Percentiles rank a stretch among this genome's conserved stretches.
Evolutionary conservation across 2,329 filamentous ascomycete species (phyloP).

Genomic region (Fusarium illudens): DNA sequence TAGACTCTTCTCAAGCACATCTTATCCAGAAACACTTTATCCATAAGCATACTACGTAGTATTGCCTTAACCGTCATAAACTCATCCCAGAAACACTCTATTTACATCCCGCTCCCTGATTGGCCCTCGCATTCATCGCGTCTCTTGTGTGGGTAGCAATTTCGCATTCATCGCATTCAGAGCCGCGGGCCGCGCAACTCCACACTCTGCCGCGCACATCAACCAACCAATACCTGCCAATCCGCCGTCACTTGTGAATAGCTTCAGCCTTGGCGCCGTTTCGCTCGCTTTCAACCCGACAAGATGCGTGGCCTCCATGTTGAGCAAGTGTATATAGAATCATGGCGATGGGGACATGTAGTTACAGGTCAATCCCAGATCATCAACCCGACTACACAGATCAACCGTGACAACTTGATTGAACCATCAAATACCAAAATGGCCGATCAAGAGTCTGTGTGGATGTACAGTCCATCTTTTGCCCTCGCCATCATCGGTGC

Average conservation of each 20-base stretch:
- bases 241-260: not conserved
- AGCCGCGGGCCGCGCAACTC: not conserved
- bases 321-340: slow-evolving; percentile 8
- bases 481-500: slow-evolving; percentile 53
- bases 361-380: not conserved
- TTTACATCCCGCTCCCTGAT: not conserved
- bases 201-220: no score
- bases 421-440: slow-evolving; percentile 23
- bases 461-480: slow-evolving; percentile 56
- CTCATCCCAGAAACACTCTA: not conserved
- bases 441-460: slow-evolving; percentile 45
- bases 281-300: slow-evolving; percentile 31
- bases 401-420: not conserved
- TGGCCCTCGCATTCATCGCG: slow-evolving; percentile 18
- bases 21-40: not conserved
- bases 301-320: slow-evolving; percentile 12
- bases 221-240: slow-evolving; percentile 14
- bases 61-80: not conserved
- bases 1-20: not conserved
- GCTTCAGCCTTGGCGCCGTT: slow-evolving; percentile 2
- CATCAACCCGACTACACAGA: not conserved
- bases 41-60: not conserved
- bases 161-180: slow-evolving; percentile 33
- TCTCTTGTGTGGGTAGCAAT: not conserved
- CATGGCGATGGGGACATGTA: not conserved